Base-by-base conservation (phyloP, 768 basidiomycete genomes). In the Lentinula aciculospora region DNA sequence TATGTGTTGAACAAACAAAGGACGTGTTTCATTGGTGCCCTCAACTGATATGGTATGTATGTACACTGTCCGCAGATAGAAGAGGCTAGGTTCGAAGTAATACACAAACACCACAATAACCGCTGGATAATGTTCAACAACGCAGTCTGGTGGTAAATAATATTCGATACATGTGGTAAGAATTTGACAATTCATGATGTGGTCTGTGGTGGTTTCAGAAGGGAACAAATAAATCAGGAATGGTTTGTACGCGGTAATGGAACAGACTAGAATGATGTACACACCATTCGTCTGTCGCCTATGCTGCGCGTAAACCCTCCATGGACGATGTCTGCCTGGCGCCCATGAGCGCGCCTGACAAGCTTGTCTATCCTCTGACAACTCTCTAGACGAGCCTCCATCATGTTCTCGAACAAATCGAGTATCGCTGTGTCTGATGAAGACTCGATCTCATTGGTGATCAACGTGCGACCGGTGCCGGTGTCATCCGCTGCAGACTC, bases 321-420 rank as follows among this genome's bases (percentile, higher is more conserved):
- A 42, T 36, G 28, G 29, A 25, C 25, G 23, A 44, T 23, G 15
- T 45, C 44, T 70, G 57, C 51, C 71, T 67, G 23, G 67, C 66
- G 55, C 71, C 69, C 21, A 63, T 74, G 77, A 45, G 76, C 76
- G 53, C 76, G 72, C 49, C 73, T 71, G 37, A 88, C 79, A 60
- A 89, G 73, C 47, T 77, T 78, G 61, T 81, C 81, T 53, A 87
- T 75, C 32, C 86, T 76, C 61, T 85, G 78, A 68, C 88, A 90
- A 65, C 85, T 88, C 69, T 89, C 88, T 79, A 90, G 83, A 56
- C 88, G 79, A 2, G 82, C 76, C 64, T 88, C 84, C 75, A 89
- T 81, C 74, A 90, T 83, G 59, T 81, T 79, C 58, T 85, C 85
- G 65, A 86, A 88, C 75, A 83, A 79, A 63, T 83, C 79, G 59